Evolutionary conservation across 1,139 yeast species (phyloP).

Genomic region (Sugiyamaella neomexicana): DNA sequence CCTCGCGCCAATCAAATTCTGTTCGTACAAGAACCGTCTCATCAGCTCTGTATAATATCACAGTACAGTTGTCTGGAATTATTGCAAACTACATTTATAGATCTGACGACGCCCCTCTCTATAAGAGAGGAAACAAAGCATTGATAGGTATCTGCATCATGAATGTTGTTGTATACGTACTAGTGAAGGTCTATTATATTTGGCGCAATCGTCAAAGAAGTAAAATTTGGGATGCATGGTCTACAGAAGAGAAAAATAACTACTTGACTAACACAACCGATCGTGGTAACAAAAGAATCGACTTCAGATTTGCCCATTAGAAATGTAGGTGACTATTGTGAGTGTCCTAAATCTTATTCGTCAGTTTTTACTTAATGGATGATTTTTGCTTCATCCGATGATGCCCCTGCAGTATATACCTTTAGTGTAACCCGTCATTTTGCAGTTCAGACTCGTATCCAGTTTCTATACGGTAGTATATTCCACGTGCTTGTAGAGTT

Average conservation of each 20-base stretch:
- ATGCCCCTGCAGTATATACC: too few relatives aligned
- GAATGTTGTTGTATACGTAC: conserved; percentile 28
- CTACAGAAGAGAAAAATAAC: conserved; percentile 48
- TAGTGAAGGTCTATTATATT: conserved; percentile 44
- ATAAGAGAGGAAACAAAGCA: conserved; percentile 54
- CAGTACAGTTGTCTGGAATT: conserved; percentile 57
- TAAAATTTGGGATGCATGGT: conserved; percentile 50
- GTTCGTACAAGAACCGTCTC: conserved; percentile 60
- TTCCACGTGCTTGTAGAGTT: too few relatives aligned
- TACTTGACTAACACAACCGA: conserved; percentile 50
- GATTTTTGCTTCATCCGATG: too few relatives aligned
- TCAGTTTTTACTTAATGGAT: too few relatives aligned
- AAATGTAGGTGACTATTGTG: conserved; percentile 27
- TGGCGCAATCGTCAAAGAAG: conserved; percentile 51
- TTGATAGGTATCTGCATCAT: conserved; percentile 45
- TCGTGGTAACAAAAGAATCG: conserved; percentile 56
- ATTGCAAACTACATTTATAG: conserved; percentile 57
- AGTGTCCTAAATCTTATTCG: background rate
- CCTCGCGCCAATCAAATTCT: conserved; percentile 59
- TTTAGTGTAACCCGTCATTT: too few relatives aligned
- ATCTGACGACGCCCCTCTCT: conserved; percentile 56
- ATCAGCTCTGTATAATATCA: conserved; percentile 63
- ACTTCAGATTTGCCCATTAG: conserved; percentile 49
- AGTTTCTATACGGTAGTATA: too few relatives aligned
- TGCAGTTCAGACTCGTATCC: too few relatives aligned